Percentiles rank a stretch among this genome's conserved stretches.
These are phyloP conservation scores for Penicillium sp. DNA, from an alignment of 2,329 filamentous ascomycete species.

Conservation along the genomic window DNA sequence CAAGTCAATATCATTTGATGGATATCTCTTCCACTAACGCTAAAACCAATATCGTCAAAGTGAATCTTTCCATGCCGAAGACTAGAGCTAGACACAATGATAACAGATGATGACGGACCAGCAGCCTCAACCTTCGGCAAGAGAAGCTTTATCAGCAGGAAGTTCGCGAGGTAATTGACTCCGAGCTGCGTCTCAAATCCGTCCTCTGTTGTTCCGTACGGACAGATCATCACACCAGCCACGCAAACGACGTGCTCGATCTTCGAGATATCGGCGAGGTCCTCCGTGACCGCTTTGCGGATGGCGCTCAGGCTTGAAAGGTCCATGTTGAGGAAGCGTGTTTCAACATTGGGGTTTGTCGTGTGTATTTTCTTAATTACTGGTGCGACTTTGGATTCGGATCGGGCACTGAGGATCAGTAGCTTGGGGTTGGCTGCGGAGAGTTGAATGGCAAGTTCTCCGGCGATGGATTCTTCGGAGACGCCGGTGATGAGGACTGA, in stretches of 20 bases:
- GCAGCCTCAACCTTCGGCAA: constrained; percentile 46
- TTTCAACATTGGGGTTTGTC: constrained; percentile 19
- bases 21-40: constrained; percentile 15
- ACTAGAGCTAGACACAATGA: constrained; percentile 20
- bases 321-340: constrained; percentile 27
- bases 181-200: constrained; percentile 48
- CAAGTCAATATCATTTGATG: no score
- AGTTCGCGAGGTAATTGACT: constrained; percentile 57
- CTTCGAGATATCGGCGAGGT: constrained; percentile 18
- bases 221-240: constrained; percentile 26
- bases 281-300: constrained; percentile 11
- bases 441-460: constrained; percentile 28
- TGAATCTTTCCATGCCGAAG: constrained; percentile 40
- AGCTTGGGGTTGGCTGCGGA: constrained; percentile 22
- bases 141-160: constrained; percentile 54
- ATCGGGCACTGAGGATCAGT: constrained; percentile 27
- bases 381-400: constrained; percentile 19
- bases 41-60: constrained; percentile 50
- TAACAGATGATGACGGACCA: constrained; percentile 47
- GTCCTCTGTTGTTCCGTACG: constrained; percentile 24
- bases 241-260: constrained; percentile 25
- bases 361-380: constrained; percentile 23
- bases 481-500: constrained; percentile 33
- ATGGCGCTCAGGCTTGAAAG: constrained; percentile 18
- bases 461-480: constrained; percentile 26